Conservation (phyloP, 2,329 filamentous ascomycete species). For the Verticillium nubilum region DNA sequence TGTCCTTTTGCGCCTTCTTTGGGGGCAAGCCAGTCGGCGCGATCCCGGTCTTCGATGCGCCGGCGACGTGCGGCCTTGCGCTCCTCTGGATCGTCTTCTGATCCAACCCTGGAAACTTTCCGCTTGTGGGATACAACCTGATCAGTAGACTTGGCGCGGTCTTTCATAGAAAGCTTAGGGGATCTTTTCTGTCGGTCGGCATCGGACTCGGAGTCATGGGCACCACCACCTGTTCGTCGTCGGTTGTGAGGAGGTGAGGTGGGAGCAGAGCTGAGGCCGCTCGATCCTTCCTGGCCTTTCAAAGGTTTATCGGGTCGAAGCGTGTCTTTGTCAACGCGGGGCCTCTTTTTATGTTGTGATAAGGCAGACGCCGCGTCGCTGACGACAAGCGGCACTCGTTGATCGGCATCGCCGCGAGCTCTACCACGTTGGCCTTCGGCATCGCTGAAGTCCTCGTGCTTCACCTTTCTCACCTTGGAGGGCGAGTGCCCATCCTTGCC, state of each 20-base stretch:
- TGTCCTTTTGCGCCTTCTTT: constrained; percentile 5
- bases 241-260: constrained; percentile 44
- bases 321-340: constrained; percentile 33
- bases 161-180: constrained; percentile 38
- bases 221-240: constrained; percentile 26
- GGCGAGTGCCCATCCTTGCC: constrained; percentile 61
- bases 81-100: constrained; percentile 50
- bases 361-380: not conserved
- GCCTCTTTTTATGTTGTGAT: constrained; percentile 42
- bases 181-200: constrained; percentile 34
- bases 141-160: constrained; percentile 43
- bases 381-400: constrained; percentile 22
- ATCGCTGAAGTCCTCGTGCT: constrained; percentile 59
- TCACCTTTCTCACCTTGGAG: constrained; percentile 57
- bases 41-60: constrained; percentile 32
- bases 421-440: constrained; percentile 34
- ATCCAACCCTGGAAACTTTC: constrained; percentile 48
- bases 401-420: constrained; percentile 26
- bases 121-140: constrained; percentile 43
- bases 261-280: constrained; percentile 53
- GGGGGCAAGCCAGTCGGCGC: constrained; percentile 3
- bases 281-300: constrained; percentile 46
- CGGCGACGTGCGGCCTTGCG: constrained; percentile 51
- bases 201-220: constrained; percentile 51
- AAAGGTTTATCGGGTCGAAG: constrained; percentile 23